A percentile compares a stretch with the other conserved stretches of the same genome.
phyloP scores from a whole-genome alignment of 2,329 filamentous ascomycete species.

The Ceratocystis huliohia region DNA sequence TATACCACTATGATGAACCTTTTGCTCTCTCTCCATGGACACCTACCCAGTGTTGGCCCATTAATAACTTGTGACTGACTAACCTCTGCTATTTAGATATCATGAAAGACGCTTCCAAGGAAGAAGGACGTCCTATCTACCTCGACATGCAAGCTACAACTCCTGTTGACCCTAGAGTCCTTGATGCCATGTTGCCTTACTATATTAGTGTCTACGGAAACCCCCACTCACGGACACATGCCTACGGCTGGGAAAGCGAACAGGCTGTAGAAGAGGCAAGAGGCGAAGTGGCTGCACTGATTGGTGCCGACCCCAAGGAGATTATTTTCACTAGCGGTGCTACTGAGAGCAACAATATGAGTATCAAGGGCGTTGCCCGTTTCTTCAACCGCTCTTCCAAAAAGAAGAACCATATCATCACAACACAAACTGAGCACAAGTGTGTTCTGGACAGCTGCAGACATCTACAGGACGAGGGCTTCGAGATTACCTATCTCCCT shows the following conservation, averaged over 20 bases:
- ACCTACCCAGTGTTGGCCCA: conserved; percentile 1
- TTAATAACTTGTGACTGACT: background rate
- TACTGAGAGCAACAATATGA: conserved; percentile 99
- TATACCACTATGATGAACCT: conserved; percentile 15
- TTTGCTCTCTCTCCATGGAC: conserved; percentile 24
- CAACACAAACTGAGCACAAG: conserved; percentile 95
- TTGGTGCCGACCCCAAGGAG: conserved; percentile 91
- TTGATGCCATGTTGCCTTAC: conserved; percentile 93
- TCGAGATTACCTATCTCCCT: conserved; percentile 91
- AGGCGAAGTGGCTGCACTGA: conserved; percentile 68
- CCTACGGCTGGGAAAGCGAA: conserved; percentile 97
- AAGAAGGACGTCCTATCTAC: conserved; percentile 90
- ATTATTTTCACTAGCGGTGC: conserved; percentile 98
- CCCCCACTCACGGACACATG: conserved; percentile 91
- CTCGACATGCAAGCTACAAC: conserved; percentile 98
- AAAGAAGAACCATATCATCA: conserved; percentile 98
- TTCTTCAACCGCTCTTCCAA: conserved; percentile 89
- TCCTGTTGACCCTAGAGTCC: conserved; percentile 81
- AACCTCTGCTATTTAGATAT: conserved; percentile 42
- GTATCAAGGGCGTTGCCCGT: conserved; percentile 90
- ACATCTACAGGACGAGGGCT: conserved; percentile 93
- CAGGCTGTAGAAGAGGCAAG: conserved; percentile 83
- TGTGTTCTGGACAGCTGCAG: conserved; percentile 95
- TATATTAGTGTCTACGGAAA: conserved; percentile 92
- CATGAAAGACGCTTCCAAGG: conserved; percentile 82